Conservation (phyloP, 345 rosid genomes). For the Populus tremula region DNA sequence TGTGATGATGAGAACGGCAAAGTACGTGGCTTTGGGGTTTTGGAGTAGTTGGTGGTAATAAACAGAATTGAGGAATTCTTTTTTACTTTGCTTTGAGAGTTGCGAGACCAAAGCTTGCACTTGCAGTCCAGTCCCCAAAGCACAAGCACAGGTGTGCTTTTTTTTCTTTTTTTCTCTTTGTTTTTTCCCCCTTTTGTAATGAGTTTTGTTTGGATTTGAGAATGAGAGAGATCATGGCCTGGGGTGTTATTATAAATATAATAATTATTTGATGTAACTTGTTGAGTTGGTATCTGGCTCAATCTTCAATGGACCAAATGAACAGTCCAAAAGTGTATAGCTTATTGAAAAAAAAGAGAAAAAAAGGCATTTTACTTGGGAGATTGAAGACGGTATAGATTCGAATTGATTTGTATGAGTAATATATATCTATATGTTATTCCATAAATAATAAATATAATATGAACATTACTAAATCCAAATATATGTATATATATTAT, state of each 20-base stretch:
- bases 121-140: constrained; percentile 49
- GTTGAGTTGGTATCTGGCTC: background rate
- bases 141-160: constrained; percentile 18
- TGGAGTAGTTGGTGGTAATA: constrained; percentile 33
- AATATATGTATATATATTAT: too few species aligned
- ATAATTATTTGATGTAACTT: background rate
- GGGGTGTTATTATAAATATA: background rate
- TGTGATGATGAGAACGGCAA: constrained; percentile 23
- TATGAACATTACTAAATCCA: too few species aligned
- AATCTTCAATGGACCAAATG: background rate
- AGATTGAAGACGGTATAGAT: background rate
- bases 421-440: too few species aligned
- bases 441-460: too few species aligned
- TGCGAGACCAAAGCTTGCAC: constrained; percentile 53
- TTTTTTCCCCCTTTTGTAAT: constrained; percentile 31
- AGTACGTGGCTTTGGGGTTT: constrained; percentile 45
- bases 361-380: background rate
- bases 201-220: constrained; percentile 25
- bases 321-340: background rate
- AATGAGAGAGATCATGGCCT: background rate
- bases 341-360: too few species aligned
- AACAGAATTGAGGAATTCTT: constrained; percentile 33
- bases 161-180: constrained; percentile 4
- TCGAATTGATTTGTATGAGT: too few species aligned
- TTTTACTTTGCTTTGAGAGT: constrained; percentile 47